Evolutionary conservation across 1,284 basidiomycete species (phyloP), one percentile per base, ranked within the genome.

Genomic region (Spongispora temasekensis): DNA sequence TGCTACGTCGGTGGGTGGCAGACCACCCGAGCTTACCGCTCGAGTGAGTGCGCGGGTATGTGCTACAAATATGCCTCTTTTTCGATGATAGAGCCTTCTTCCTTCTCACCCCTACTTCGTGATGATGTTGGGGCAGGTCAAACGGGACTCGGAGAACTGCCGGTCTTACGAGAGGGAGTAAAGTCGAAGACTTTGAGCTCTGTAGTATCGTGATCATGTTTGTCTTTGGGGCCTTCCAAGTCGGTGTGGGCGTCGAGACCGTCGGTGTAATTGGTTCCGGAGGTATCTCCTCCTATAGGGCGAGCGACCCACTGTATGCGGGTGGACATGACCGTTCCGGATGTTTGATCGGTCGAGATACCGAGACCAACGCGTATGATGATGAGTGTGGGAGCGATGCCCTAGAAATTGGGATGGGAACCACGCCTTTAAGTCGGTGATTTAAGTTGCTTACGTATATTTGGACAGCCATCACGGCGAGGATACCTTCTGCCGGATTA

Each of bases 401-500:
- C 46, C 46, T 48, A 48, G n/a, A 48, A 10, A 48, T n/a, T 23
- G 46, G 46, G 25, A 27, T 48, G 28, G 46, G 19, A 48, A 48
- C 17, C 15, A 28, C 7, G 46, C 9, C 21, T 48, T 3, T 23
- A 48, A 48, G 25, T n/a, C 7, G 28, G 25, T 27, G 17, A 23
- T 23, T 28, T 23, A 19, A 3, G 28, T 27, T 44, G 25, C 73
- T 65, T 57, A 77, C 79, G 55, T 81, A 80, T 40, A 78, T 68
- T 66, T 80, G 78, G 25, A 77, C 73, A n/a, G 76, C 74, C 55
- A 76, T 68, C 34, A 75, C 73, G 15, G 67, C 76, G 21, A 74
- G 61, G 54, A 81, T 69, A 9, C 64, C 73, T 59, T 75, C 68
- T 32, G 79, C 78, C 19, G 73, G 69, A 59, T 73, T 68, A n/a